Evolutionary conservation across 768 basidiomycete genomes (phyloP), one percentile per base, ranked within the genome.

Genomic region (Tephrocybe rancida): DNA sequence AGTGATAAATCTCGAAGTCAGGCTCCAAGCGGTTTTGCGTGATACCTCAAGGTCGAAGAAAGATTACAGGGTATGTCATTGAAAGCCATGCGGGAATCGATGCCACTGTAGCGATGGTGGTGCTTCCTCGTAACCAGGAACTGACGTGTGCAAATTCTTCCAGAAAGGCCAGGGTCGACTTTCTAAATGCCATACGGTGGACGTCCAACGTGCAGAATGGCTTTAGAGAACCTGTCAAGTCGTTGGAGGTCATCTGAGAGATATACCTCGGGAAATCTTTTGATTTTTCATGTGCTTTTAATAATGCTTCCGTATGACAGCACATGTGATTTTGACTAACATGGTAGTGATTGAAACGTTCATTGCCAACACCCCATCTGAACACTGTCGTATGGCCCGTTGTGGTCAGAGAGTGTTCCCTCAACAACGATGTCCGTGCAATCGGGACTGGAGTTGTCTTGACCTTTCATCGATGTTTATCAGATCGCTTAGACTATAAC

Each of bases 371-470:
- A 65, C 9, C 63, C 67, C 67, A 68, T 69, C 14, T n/a, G 50
- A 14, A 70, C 62, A 19, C 65, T 64, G 47, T 69, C 67, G 42
- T 70, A 72, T 43, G 70, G 70, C 61, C 82, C 85, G 48, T 70
- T 62, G 56, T 88, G 87, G 53, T 87, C 70, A 19, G 51, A 29
- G 30, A 64, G 50, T 41, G 72, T 52, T 1, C 82, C 72, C 7
- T 67, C 68, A 4, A 85, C 84, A 48, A 79, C 79, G 1, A 83
- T 85, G 19, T 75, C 74, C 7, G 64, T 73, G 66, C 86, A 88
- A 52, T 75, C 63, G 2, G 43, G 54, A 56, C 76, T 79, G 3
- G 74, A 54, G 60, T 87, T 87, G 52, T 87, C 86, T 56, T 87
- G 81, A 7, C 84, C 83, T 83, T 39, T 29, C 6, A 47, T 19